Percentiles rank a stretch among this genome's conserved stretches.
These are phyloP conservation scores for Laburnicola sp. DNA, from an alignment of 2,329 filamentous ascomycete species.

Conservation along the genomic window DNA sequence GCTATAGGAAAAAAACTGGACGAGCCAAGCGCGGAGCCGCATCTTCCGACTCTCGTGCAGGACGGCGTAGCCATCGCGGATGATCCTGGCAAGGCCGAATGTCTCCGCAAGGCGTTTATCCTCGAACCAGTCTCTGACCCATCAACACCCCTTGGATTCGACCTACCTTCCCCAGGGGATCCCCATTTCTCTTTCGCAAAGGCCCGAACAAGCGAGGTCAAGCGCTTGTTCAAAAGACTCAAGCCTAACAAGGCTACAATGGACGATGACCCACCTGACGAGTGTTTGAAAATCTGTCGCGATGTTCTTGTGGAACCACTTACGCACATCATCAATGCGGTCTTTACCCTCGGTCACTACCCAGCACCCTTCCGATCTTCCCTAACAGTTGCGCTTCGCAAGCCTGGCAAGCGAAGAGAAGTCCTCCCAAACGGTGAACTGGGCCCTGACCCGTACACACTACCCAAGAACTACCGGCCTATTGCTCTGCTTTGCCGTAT, in stretches of 20 bases:
- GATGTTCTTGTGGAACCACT: neutral
- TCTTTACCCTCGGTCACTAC: neutral
- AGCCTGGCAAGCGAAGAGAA: neutral
- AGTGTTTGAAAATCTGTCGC: neutral
- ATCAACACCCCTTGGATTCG: neutral
- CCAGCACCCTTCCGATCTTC: neutral
- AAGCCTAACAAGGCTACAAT: neutral
- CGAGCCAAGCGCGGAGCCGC: too few relatives aligned
- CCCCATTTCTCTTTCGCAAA: neutral
- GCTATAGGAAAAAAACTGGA: neutral
- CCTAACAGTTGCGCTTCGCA: neutral
- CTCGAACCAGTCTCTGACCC: neutral
- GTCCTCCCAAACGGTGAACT: neutral
- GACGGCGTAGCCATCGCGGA: neutral
- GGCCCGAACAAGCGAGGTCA: neutral
- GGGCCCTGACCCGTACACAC: neutral
- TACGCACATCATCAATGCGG: neutral
- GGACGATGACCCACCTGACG: neutral
- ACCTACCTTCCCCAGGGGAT: neutral
- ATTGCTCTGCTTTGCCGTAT: neutral
- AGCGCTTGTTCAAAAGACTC: neutral
- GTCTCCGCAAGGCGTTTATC: neutral
- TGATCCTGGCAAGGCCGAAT: neutral
- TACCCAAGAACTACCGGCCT: neutral
- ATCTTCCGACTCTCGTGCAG: too few relatives aligned